Evolutionary conservation across 805 yeast species (phyloP).

Genomic region (Yarrowia phangngaensis): DNA sequence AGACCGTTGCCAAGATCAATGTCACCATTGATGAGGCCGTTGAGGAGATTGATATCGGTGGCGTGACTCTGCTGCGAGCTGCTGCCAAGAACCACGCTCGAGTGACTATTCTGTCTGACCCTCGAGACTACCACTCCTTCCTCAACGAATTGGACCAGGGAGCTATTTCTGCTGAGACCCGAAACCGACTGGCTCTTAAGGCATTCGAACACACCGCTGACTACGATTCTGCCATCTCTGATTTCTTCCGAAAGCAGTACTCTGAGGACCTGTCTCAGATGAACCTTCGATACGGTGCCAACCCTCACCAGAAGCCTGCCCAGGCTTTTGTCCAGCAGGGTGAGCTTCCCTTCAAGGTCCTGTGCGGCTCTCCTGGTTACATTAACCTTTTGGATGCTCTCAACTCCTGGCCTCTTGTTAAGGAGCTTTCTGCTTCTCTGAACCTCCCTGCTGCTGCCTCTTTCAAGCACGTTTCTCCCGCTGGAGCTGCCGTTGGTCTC

Average conservation of each 20-base stretch:
- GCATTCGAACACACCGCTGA: slow-evolving; percentile 99
- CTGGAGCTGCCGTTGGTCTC: slow-evolving; percentile 96
- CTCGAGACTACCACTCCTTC: slow-evolving; percentile 84
- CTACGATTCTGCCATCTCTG: slow-evolving; percentile 92
- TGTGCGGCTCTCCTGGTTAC: slow-evolving; percentile 95
- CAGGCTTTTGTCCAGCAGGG: slow-evolving; percentile 89
- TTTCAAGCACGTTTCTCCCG: slow-evolving; percentile 98
- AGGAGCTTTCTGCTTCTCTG: slow-evolving; percentile 90
- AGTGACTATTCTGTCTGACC: slow-evolving; percentile 93
- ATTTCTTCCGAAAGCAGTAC: slow-evolving; percentile 95
- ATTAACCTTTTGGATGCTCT: slow-evolving; percentile 94
- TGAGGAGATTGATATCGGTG: slow-evolving; percentile 97
- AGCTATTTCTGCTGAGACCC: slow-evolving; percentile 65
- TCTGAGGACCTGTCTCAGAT: slow-evolving; percentile 84
- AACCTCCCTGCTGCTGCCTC: slow-evolving; percentile 98
- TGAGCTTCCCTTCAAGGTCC: slow-evolving; percentile 87
- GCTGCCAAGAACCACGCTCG: slow-evolving; percentile 98
- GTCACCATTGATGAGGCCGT: slow-evolving; percentile 97
- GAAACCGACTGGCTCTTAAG: slow-evolving; percentile 84
- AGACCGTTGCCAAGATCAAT: slow-evolving; percentile 90
- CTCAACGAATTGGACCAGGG: slow-evolving; percentile 74
- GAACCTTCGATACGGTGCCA: slow-evolving; percentile 96
- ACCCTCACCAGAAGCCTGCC: slow-evolving; percentile 99
- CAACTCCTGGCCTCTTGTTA: slow-evolving; percentile 98
- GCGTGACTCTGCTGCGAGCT: slow-evolving; percentile 94